phyloP scores from a whole-genome alignment of 257 asterid species.

The Solanum pennellii region DNA sequence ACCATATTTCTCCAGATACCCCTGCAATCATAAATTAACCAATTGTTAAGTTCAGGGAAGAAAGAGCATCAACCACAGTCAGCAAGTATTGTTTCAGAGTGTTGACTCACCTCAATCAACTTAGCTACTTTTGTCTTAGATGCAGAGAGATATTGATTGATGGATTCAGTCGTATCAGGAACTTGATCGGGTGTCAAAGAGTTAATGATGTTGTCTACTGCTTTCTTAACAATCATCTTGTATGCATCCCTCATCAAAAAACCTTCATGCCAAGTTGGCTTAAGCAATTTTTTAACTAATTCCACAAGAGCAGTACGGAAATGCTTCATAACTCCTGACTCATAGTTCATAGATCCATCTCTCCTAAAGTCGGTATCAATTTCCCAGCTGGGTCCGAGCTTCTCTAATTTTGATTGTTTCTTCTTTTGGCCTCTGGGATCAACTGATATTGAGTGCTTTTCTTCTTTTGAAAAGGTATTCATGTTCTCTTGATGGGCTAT shows the following conservation, averaged over 20 bases:
- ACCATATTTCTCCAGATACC: slow-evolving; percentile 57
- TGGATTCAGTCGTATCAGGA: slow-evolving; percentile 53
- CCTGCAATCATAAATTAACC: slow-evolving; percentile 47
- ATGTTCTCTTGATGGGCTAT: slow-evolving; percentile 1
- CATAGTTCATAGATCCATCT: slow-evolving; percentile 23
- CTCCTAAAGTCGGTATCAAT: not conserved
- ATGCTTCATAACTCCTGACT: slow-evolving; percentile 31
- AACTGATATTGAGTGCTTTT: slow-evolving; percentile 20
- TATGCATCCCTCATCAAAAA: slow-evolving; percentile 66
- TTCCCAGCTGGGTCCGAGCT: not conserved
- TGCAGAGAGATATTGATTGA: slow-evolving; percentile 40
- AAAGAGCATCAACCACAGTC: not conserved
- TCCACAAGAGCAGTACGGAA: slow-evolving; percentile 68
- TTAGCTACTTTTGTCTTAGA: slow-evolving; percentile 53
- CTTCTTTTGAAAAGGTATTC: slow-evolving; percentile 22
- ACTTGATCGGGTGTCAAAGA: slow-evolving; percentile 50
- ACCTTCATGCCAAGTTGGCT: slow-evolving; percentile 77
- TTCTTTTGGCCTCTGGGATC: slow-evolving; percentile 1
- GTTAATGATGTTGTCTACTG: slow-evolving; percentile 59
- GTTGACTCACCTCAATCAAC: slow-evolving; percentile 74
- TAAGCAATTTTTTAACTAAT: slow-evolving; percentile 61
- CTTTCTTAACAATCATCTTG: slow-evolving; percentile 65
- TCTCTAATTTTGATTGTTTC: not conserved
- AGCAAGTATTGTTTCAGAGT: not conserved
- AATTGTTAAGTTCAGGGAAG: not conserved